Evolutionary conservation across 495 filamentous ascomycete genomes (phyloP).

Genomic region (Hyaloscypha finlandica): DNA sequence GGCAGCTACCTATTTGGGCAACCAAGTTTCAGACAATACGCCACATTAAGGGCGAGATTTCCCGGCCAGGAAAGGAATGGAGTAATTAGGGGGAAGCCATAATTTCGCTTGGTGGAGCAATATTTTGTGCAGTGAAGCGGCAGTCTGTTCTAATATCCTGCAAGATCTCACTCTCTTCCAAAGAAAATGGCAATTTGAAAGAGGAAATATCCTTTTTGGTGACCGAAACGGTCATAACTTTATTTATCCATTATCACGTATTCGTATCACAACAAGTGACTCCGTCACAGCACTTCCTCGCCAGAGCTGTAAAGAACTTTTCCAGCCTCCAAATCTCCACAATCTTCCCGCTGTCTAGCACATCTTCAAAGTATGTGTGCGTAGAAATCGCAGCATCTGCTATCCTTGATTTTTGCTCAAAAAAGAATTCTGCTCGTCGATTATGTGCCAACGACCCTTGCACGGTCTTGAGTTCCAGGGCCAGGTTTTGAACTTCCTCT

Average conservation of each 20-base stretch:
- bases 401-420: constrained; percentile 16
- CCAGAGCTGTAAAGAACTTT: constrained; percentile 4
- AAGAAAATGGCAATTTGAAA: too few relatives aligned
- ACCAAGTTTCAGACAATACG: too few relatives aligned
- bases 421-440: constrained; percentile 12
- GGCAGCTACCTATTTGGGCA: too few relatives aligned
- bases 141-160: background rate
- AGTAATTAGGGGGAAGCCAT: too few relatives aligned
- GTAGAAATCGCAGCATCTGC: constrained; percentile 17
- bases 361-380: constrained; percentile 2
- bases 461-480: constrained; percentile 14
- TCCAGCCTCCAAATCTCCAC: constrained; percentile 22
- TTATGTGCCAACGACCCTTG: constrained; percentile 6
- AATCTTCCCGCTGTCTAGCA: constrained; percentile 6
- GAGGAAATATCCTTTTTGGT: background rate
- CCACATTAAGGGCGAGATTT: background rate
- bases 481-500: constrained; percentile 15
- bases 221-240: background rate
- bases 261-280: constrained; percentile 5
- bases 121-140: background rate
- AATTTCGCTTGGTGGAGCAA: too few relatives aligned
- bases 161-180: background rate
- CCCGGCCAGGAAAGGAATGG: too few relatives aligned
- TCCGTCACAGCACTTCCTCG: constrained; percentile 14
- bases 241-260: background rate